Base-by-base conservation (phyloP, 2,329 filamentous ascomycete species). In the Phaeomoniella chlamydospora region DNA sequence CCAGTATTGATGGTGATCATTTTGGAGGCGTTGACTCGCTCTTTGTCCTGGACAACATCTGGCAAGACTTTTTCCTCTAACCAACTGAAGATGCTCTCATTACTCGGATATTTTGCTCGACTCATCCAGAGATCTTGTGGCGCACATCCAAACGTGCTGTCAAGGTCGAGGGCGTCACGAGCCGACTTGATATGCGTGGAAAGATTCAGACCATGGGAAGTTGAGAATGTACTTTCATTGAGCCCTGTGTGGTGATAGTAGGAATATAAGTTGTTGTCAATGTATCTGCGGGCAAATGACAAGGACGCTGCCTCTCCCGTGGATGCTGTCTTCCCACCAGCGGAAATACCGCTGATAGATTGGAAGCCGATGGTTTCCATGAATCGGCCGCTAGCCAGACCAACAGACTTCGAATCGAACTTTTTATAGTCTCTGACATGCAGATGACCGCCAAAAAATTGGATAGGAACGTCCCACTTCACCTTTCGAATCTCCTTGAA, bases 321-420 rank as follows among this genome's bases (percentile, higher is more conserved):
- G 15, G 40, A 38, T 18, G 39, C 29, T n/a, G 17, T 42, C 14
- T 47, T 57, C 4, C 52, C 53, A 15, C 56, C 55, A 1, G 61
- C 63, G 5, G 59, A 59, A 14, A 78, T 51, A 2, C 84, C 84
- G 38, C 79, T 70, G 32, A 94, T 75, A 0, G 86, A 93, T 72
- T 90, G 76, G 70, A 90, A 96, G 2, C 88, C 88, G 34, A 96
- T 78, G 0, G 88, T 94, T 62, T 96, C 88, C 65, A 94, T 80
- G 56, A 94, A 96, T 1, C 88, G 73, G 3, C 88, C 88, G 46
- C 83, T 90, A 29, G 86, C 86, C 4, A 96, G 64, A 1, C 79
- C 87, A 42, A 81, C 77, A 0, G 87, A 75, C 37, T 75, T 77
- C 29, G 71, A 70, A 55, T 94, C 88, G 48, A 84, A 94, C 40